Evolutionary conservation across 495 filamentous ascomycete species (phyloP).

Genomic region (Neurospora tetrasperma): DNA sequence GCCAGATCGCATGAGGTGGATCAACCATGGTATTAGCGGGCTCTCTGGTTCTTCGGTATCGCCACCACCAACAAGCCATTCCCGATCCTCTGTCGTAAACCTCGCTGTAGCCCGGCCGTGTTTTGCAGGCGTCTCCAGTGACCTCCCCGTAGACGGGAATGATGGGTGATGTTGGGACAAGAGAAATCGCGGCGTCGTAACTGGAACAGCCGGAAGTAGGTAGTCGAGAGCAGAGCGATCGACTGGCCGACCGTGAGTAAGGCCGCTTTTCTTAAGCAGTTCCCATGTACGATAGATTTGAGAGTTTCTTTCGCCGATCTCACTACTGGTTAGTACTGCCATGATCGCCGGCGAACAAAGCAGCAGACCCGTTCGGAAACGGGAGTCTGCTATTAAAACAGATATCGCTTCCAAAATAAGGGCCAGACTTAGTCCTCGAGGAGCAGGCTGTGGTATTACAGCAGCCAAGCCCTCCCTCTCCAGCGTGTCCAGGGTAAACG

Average conservation of each 20-base stretch:
- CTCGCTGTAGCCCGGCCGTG: slow-evolving; percentile 3
- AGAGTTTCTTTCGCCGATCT: slow-evolving; percentile 19
- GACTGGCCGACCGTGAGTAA: slow-evolving; percentile 8
- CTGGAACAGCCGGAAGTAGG: slow-evolving; percentile 42
- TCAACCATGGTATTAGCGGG: slow-evolving; percentile 72
- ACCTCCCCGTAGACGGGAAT: slow-evolving; percentile 50
- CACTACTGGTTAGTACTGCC: slow-evolving; percentile 51
- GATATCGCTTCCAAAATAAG: slow-evolving; percentile 72
- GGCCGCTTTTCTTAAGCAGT: slow-evolving; percentile 23
- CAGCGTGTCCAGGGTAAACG: slow-evolving; percentile 39
- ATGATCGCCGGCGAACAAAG: slow-evolving; percentile 67
- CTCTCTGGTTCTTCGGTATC: slow-evolving; percentile 60
- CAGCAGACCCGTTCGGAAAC: slow-evolving; percentile 64
- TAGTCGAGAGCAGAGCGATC: slow-evolving; percentile 47
- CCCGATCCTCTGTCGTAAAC: neutral
- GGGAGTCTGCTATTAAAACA: slow-evolving; percentile 69
- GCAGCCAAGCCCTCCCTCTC: slow-evolving; percentile 32
- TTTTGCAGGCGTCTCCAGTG: slow-evolving; percentile 25
- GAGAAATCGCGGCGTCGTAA: slow-evolving; percentile 9
- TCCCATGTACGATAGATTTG: slow-evolving; percentile 19
- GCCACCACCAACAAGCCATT: slow-evolving; percentile 14
- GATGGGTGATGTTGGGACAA: slow-evolving; percentile 19
- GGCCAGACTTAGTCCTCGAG: slow-evolving; percentile 48
- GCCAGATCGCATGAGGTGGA: slow-evolving; percentile 51
- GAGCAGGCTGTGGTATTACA: slow-evolving; percentile 46